Base-by-base conservation (phyloP, 2,329 filamentous ascomycete genomes). In the Fusarium setosum region DNA sequence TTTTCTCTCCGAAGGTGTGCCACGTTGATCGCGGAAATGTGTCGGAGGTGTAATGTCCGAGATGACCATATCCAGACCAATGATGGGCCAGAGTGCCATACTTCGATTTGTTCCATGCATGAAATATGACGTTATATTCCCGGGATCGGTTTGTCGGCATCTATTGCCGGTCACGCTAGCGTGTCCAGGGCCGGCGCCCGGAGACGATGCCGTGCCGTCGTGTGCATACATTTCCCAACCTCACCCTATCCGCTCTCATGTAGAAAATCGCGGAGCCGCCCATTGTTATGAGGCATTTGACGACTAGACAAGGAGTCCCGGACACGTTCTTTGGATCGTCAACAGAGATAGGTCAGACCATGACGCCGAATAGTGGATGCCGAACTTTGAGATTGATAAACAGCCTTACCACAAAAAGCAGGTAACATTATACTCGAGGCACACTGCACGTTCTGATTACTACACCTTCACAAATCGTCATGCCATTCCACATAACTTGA, bases 71-170 rank as follows among this genome's bases (percentile, higher is more conserved):
- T 6, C 12, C 21, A 34, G 13, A 4, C 20, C 6, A 24, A 23
- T 17, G 9, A 34, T 34, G 32, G 44, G 29, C 4, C 18, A 34
- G 20, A 24, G 5, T 12, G 8, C 3, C 4, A 13, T 3, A 2
- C 18, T 34, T 48, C 29, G 9, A 48, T 34, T 48, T 21, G 1
- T 48, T 48, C 18, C 20, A 24, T 48, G 44, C 44, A 48, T 34
- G 20, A 32, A 31, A 8, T 29, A 48, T 48, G 44, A 34, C 29
- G 44, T 34, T 20, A 10, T n/a, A 32, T 10, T 34, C 15, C 44
- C 20, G 44, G 44, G 44, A 48, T 48, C 44, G 44, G 44, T 48
- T 23, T 48, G 26, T 48, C 44, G 44, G 44, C 29, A 10, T 48
- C 4, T 4, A 34, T 32, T 20, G 29, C 44, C 44, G 44, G 29